Evolutionary conservation across 352 stramenopile species (phyloP).

Genomic region (Poterioochromonas sp.): DNA sequence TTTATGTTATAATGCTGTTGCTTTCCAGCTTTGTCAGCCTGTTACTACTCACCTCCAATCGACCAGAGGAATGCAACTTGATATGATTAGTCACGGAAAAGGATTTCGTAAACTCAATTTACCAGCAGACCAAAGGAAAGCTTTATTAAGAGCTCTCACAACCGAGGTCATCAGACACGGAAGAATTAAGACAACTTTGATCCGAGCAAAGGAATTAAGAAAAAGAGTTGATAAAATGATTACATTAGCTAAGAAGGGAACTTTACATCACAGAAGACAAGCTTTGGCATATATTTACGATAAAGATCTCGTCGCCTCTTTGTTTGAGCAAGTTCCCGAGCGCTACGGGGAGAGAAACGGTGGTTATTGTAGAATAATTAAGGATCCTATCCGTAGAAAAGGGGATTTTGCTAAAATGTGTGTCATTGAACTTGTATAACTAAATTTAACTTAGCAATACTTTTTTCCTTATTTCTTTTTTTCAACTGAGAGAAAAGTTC

Average conservation of each 20-base stretch:
- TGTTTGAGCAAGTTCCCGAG: conserved; percentile 65
- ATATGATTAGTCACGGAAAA: conserved; percentile 22
- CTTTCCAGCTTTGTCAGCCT: no score
- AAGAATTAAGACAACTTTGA: conserved; percentile 65
- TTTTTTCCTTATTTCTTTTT: no score
- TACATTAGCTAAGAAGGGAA: conserved; percentile 60
- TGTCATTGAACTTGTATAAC: conserved; percentile 70
- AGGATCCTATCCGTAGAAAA: conserved; percentile 57
- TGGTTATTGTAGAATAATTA: conserved; percentile 66
- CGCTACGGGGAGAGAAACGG: conserved; percentile 52
- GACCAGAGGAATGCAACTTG: not conserved
- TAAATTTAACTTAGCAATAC: no score
- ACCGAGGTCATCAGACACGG: conserved; percentile 58
- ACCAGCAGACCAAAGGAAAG: conserved; percentile 19
- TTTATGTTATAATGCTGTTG: no score
- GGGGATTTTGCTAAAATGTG: conserved; percentile 72
- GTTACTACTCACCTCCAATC: no score
- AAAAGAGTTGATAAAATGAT: conserved; percentile 76
- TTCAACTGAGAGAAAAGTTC: no score
- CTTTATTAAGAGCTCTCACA: conserved; percentile 6
- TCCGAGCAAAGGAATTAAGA: conserved; percentile 57
- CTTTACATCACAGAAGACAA: conserved; percentile 64
- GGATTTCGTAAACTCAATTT: not conserved
- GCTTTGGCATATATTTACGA: conserved; percentile 68
- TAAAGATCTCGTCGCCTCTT: conserved; percentile 66